Evolutionary conservation across 208 protist species (phyloP).

Genomic region (Leishmania martiniquensis): DNA sequence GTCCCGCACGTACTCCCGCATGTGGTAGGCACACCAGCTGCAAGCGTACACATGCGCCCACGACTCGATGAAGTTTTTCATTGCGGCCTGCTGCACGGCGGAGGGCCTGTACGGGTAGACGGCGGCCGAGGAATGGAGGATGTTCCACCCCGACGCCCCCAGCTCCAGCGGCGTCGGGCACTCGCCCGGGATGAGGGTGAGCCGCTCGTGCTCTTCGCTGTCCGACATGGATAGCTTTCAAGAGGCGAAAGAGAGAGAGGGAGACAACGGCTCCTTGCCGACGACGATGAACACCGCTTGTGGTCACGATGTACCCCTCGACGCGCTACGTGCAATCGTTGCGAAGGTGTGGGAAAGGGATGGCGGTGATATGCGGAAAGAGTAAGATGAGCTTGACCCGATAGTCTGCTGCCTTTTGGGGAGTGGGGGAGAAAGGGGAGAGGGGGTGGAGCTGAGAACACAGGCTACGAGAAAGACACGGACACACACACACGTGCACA

Average conservation of each 20-base stretch:
- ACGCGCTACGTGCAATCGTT: no score
- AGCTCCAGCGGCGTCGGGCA: conserved; percentile 70
- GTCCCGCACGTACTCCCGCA: conserved; percentile 70
- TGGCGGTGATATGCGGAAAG: neutral
- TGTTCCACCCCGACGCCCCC: conserved; percentile 82
- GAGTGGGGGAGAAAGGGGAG: neutral
- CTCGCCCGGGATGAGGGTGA: conserved; percentile 54
- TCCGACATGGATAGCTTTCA: neutral
- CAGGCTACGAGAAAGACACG: neutral
- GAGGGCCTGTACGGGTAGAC: conserved; percentile 84
- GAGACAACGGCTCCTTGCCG: neutral
- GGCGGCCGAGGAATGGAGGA: conserved; percentile 85
- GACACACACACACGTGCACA: neutral
- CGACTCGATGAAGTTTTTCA: conserved; percentile 75
- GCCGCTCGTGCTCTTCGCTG: conserved; percentile 9
- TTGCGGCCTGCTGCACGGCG: conserved; percentile 59
- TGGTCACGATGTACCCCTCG: neutral
- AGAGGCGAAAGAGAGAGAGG: neutral
- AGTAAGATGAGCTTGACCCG: neutral
- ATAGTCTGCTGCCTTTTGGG: neutral
- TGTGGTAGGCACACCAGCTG: conserved; percentile 88
- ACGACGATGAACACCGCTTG: neutral
- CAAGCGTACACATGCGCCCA: conserved; percentile 90
- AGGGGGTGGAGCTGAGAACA: no score
- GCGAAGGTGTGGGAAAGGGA: neutral